Evolutionary conservation across 305 asterid genomes (phyloP), one percentile per base, ranked within the genome.

Genomic region (Rubia balearica): DNA sequence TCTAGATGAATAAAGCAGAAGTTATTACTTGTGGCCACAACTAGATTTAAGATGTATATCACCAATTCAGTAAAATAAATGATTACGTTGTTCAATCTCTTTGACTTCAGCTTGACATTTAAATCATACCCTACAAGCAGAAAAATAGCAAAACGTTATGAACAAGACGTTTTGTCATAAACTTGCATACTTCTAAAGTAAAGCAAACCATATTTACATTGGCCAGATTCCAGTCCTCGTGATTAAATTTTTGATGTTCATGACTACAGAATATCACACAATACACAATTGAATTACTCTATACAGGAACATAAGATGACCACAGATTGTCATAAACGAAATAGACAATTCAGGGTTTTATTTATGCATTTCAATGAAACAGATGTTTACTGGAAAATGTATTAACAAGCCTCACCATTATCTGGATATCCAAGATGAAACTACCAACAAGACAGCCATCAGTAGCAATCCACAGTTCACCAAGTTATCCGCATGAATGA

Each of bases 391-490:
- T 19, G 24, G 45, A 12, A 48, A 51, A 41, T 16, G 66, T 62
- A 61, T 7, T n/a, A 55, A 22, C 51, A 73, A 57, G 70, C 75
- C 82, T 57, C 62, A 88, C 83, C 85, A 81, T 86, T 80, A 86
- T 59, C 69, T 56, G 36, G 89, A 89, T 66, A 91, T 74, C 96
- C 85, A 88, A 53, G 95, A 87, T 33, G 97, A 85, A 59, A 86
- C 74, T 14, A 81, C 91, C 71, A 83, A 84, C 24, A 88, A 9
- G 5, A 89, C 87, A 61, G 86, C 74, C 91, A 87, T 82, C 75
- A 87, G 73, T 53, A 76, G 62, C 77, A 94, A 79, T 72, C 96
- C 96, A 75, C 80, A 88, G 81, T 83, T 83, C 84, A 89, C 90
- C 74, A 84, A 74, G 75, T 75, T 66, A 86, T 90, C 95, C 36